Base-by-base conservation (phyloP, 2,329 filamentous ascomycete species). In the Gnomoniopsis smithogilvyi region DNA sequence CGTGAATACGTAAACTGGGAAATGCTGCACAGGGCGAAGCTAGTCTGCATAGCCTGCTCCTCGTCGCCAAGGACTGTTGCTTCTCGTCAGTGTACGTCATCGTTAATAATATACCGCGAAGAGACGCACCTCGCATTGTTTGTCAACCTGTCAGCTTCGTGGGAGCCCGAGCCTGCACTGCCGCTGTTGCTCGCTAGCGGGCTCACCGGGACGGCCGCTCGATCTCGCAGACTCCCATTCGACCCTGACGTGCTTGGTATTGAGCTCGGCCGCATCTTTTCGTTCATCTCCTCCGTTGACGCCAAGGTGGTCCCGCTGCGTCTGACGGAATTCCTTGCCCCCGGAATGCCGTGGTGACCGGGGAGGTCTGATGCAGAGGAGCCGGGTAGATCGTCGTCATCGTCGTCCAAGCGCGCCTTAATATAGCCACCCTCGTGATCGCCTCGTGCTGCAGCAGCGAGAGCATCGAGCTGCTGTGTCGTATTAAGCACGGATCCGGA, bases 371-470 rank as follows among this genome's bases (percentile, higher is more conserved):
- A 56, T 2, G 49, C 50, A 3, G 58, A 61, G 8, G 48, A 49
- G 17, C 48, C 41, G 67, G 65, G 65, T 71, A 74, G 56, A 3
- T 87, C 84, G 46, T 85, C 90, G 59, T 92, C 89, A 58, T 92
- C 88, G 59, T 91, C 81, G 58, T 87, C 86, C 24, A 85, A 77
- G 38, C 78, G 78, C 59, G 79, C 77, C 63, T 81, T 82, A 62
- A 82, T 80, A 30, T 48, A 48, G 10, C 80, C 79, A 56, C 80
- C 76, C 67, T 83, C 84, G 65, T 87, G 88, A 67, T 93, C 90
- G 60, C 90, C 90, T 67, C 91, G 86, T 24, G 91, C 91, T 17
- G 91, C 94, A 21, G 88, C 90, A 64, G 89, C 91, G 55, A 95
- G 80, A 3, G 91, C 91, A 71, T 95, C 91, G 52, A 96, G 80